These are phyloP conservation scores for Paspalum notatum DNA, from an alignment of 176 grass and related monocot genomes.

Conservation along the genomic window DNA sequence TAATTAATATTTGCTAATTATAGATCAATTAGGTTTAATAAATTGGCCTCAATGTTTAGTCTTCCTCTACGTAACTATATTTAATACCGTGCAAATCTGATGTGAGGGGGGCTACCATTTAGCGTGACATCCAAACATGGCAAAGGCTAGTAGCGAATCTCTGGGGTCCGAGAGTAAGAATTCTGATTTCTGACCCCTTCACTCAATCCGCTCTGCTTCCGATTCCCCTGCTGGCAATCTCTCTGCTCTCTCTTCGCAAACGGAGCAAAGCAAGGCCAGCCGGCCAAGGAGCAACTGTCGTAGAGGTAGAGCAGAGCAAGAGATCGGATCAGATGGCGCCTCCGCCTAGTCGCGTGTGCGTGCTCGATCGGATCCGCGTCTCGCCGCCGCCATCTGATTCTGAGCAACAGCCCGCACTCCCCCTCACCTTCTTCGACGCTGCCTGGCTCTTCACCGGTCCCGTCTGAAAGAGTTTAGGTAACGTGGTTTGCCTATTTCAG, in stretches of 20 bases:
- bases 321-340: background rate
- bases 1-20: too few relatives aligned
- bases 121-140: too few relatives aligned
- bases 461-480: too few relatives aligned
- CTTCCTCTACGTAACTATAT: too few relatives aligned
- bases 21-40: too few relatives aligned
- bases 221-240: background rate
- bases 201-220: background rate
- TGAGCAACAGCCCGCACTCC: background rate
- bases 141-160: too few relatives aligned
- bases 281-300: background rate
- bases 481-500: too few relatives aligned
- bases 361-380: constrained; percentile 40
- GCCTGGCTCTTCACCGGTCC: constrained; percentile 52
- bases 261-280: background rate
- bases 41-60: too few relatives aligned
- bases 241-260: background rate
- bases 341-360: background rate
- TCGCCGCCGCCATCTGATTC: background rate
- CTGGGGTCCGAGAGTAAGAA: too few relatives aligned
- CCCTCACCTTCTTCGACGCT: constrained; percentile 60
- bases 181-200: too few relatives aligned
- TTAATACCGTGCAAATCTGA: too few relatives aligned
- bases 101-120: too few relatives aligned
- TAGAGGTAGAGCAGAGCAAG: background rate